These are phyloP conservation scores for Periglandula ipomoeae DNA, from an alignment of 2,329 filamentous ascomycete species.

Conservation along the genomic window DNA sequence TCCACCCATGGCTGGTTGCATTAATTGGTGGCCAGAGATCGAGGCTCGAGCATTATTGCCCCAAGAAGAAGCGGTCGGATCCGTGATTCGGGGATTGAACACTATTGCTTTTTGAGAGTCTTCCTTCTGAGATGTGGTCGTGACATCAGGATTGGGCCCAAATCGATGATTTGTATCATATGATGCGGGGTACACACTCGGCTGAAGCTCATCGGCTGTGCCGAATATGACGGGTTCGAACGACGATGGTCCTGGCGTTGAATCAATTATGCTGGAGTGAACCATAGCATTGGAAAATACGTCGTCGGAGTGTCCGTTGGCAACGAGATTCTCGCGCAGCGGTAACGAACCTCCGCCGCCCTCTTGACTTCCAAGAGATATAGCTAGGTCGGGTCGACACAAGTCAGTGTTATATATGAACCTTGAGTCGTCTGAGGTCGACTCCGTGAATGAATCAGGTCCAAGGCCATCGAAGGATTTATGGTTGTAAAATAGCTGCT, in stretches of 20 bases:
- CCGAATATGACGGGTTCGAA: no score
- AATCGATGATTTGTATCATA: no score
- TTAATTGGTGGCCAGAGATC: background rate
- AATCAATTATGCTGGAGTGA: background rate
- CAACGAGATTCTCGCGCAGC: background rate
- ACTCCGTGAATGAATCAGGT: no score
- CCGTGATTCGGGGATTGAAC: background rate
- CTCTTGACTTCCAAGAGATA: background rate
- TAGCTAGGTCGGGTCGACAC: background rate
- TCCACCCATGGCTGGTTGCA: background rate
- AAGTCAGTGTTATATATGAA: background rate
- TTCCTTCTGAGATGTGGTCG: no score
- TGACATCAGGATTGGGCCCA: no score
- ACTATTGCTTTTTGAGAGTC: background rate
- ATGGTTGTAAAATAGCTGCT: background rate
- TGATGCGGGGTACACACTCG: no score
- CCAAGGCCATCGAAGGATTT: no score
- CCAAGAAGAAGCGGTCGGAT: background rate
- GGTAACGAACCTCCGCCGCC: no score
- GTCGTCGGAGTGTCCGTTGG: background rate
- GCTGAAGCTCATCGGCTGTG: no score
- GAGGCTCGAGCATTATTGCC: background rate
- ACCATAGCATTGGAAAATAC: no score
- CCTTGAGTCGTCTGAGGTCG: background rate
- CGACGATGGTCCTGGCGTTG: background rate